A percentile compares a stretch with the other conserved stretches of the same genome.
Conservation (phyloP, 768 basidiomycete species). For the Suillus spraguei region DNA sequence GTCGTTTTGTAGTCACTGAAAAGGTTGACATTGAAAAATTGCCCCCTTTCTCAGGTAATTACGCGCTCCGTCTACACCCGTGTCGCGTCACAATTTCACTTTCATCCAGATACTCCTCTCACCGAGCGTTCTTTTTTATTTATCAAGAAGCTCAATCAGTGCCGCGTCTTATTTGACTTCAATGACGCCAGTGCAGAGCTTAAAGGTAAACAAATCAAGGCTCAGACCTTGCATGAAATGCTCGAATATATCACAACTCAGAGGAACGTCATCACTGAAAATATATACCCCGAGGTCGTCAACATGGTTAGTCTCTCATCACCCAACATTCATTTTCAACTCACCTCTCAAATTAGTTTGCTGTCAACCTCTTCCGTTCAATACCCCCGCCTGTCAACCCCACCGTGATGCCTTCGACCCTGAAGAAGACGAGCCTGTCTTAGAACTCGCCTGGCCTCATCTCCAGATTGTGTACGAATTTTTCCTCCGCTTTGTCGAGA, state of each 20-base stretch:
- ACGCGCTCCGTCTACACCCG: constrained; percentile 28
- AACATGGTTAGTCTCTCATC: constrained; percentile 74
- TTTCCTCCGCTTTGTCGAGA: constrained; percentile 98
- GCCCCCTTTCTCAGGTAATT: constrained; percentile 81
- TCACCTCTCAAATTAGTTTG: constrained; percentile 62
- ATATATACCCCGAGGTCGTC: constrained; percentile 98
- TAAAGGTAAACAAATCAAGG: constrained; percentile 98
- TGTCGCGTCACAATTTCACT: constrained; percentile 16
- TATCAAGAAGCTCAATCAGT: constrained; percentile 93
- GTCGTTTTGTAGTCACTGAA: constrained; percentile 94
- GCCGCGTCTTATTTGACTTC: constrained; percentile 97
- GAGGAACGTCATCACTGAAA: constrained; percentile 94
- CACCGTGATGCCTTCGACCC: constrained; percentile 97
- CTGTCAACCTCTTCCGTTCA: constrained; percentile 97
- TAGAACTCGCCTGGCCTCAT: constrained; percentile 99
- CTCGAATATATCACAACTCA: constrained; percentile 98
- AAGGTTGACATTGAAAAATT: constrained; percentile 95
- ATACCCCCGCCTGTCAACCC: constrained; percentile 99
- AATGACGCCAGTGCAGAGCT: constrained; percentile 96
- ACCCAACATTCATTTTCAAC: constrained; percentile 11
- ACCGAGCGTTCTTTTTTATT: constrained; percentile 90
- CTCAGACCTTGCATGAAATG: constrained; percentile 97
- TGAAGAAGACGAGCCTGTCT: constrained; percentile 98
- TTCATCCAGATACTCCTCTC: constrained; percentile 75
- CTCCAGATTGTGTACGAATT: constrained; percentile 99